phyloP scores from a whole-genome alignment of 495 filamentous ascomycete species.

The Podospora anserina region DNA sequence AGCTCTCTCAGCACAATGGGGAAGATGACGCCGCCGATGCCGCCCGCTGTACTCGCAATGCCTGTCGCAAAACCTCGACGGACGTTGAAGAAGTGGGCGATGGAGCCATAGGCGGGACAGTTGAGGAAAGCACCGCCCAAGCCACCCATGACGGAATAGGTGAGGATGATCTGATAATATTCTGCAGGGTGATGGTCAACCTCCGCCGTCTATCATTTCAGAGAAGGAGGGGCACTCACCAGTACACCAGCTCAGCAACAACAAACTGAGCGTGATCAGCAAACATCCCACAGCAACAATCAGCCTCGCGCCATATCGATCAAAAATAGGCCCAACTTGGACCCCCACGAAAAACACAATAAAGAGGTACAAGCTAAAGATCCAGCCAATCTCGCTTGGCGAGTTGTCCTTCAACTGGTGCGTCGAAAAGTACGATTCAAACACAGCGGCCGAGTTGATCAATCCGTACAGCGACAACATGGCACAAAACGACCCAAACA shows the following conservation, averaged over 20 bases:
- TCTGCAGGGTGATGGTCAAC: slow-evolving; percentile 20
- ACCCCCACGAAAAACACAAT: slow-evolving; percentile 62
- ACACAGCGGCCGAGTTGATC: slow-evolving; percentile 60
- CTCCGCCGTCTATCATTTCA: neutral
- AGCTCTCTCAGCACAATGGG: slow-evolving; percentile 53
- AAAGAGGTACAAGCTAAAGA: slow-evolving; percentile 60
- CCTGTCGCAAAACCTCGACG: slow-evolving; percentile 62
- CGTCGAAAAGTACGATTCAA: slow-evolving; percentile 60
- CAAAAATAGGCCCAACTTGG: slow-evolving; percentile 66
- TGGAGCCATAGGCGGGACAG: slow-evolving; percentile 55
- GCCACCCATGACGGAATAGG: slow-evolving; percentile 56
- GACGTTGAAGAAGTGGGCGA: slow-evolving; percentile 63
- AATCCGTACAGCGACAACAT: slow-evolving; percentile 65
- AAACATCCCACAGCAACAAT: slow-evolving; percentile 52
- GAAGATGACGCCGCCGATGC: slow-evolving; percentile 60
- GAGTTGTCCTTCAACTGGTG: slow-evolving; percentile 56
- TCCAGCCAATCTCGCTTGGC: slow-evolving; percentile 61
- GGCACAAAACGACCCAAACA: slow-evolving; percentile 57
- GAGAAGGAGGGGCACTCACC: slow-evolving; percentile 28
- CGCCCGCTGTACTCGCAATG: slow-evolving; percentile 58
- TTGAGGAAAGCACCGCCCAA: slow-evolving; percentile 57
- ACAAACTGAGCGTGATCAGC: slow-evolving; percentile 51
- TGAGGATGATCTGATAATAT: slow-evolving; percentile 67
- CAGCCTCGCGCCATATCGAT: slow-evolving; percentile 55
- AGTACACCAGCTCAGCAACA: slow-evolving; percentile 51